Evolutionary conservation across 1,284 basidiomycete genomes (phyloP).

Genomic region (Inonotus hispidus): DNA sequence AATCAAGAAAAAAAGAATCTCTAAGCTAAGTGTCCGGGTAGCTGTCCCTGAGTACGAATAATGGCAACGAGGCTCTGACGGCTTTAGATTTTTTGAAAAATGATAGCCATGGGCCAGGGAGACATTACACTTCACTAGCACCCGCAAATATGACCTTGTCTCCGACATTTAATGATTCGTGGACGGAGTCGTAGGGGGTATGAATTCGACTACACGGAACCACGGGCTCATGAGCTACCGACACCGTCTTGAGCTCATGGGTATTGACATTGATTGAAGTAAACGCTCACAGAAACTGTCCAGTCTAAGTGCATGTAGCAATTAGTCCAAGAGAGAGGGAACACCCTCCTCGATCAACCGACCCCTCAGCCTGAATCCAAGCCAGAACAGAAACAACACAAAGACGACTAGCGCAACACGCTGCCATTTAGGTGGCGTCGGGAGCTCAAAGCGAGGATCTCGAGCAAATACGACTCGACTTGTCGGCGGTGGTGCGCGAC

Average conservation of each 20-base stretch:
- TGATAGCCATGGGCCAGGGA: no score
- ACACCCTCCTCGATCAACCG: constrained; percentile 4
- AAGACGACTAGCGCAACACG: constrained; percentile 41
- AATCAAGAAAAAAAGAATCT: no score
- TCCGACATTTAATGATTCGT: no score
- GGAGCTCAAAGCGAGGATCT: constrained; percentile 41
- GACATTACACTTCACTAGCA: no score
- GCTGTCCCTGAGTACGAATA: no score
- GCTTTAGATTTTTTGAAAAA: no score
- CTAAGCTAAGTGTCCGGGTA: no score
- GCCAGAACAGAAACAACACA: constrained; percentile 38
- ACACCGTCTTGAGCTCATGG: background rate
- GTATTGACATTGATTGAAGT: background rate
- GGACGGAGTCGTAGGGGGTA: no score
- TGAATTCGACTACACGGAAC: no score
- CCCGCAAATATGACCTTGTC: no score
- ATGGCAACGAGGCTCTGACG: no score
- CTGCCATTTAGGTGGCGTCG: constrained; percentile 41
- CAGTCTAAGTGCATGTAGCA: background rate
- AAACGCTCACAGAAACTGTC: background rate
- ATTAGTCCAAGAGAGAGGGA: constrained; percentile 13
- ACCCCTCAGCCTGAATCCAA: constrained; percentile 33
- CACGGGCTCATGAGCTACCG: background rate
- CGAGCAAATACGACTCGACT: constrained; percentile 9
- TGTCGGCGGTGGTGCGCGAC: background rate